Base-by-base conservation (phyloP, 805 yeast genomes). In the Spathaspora hagerdaliae region DNA sequence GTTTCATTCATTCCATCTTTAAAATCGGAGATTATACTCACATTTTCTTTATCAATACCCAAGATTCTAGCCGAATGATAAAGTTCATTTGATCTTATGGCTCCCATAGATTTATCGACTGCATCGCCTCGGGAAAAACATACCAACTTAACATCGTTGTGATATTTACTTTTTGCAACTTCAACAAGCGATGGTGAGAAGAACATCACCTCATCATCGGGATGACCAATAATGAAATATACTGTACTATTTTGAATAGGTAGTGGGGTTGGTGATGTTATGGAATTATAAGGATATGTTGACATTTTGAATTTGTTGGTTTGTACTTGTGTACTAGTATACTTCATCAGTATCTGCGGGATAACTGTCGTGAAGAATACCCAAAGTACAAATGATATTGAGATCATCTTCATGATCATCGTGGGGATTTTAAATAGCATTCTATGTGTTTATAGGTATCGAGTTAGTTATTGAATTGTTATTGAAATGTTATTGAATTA, bases 171-270 rank as follows among this genome's bases (percentile, higher is more conserved):
- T 48, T 76, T 75, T 8, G 73, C 51, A 42, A 74, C 57, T 50
- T 79, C 83, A 7, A 78, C 61, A 31, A 90, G 52, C 0, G 91
- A 72, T 0, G 99, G 99, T 1, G 89, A 81, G 57, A 94, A 94
- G 64, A 94, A 94, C 99, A 94, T 94, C 42, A 89, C 91, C 65
- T 94, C 99, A 63, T 94, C 99, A 64, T 94, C 99, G 0, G 99
- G 99, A 64, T 94, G 99, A 0, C 96, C 97, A 36, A 90, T 83
- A 10, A 92, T 67, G 39, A 83, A 67, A 52, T 72, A 76, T 1
- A 80, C 67, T 2, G 65, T 57, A 35, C 63, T 57, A 47, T 70
- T 60, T 12, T 55, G 60, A 15, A 71, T 63, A 2, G 68, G 64
- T 13, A 69, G 57, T 6, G 67, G 61, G 19, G 66, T 55, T 7